A percentile compares a stretch with the other conserved stretches of the same genome.
These are phyloP conservation scores for Fusarium armeniacum DNA, from an alignment of 2,329 filamentous ascomycete species.

Conservation along the genomic window DNA sequence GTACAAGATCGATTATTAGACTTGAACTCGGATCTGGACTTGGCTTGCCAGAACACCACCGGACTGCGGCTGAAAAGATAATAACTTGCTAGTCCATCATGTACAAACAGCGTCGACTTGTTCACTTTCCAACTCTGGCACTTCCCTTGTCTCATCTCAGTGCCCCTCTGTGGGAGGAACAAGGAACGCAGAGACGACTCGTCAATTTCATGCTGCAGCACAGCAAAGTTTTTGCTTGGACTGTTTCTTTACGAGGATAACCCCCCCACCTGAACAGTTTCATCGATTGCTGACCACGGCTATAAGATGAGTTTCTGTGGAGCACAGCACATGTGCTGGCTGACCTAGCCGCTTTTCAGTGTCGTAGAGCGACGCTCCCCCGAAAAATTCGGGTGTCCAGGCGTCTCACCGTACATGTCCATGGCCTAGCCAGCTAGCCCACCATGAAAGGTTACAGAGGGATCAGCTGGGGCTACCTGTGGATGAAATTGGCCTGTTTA, in stretches of 20 bases:
- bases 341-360: slow-evolving; percentile 4
- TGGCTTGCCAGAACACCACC: background rate
- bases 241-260: slow-evolving; percentile 32
- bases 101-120: slow-evolving; percentile 6
- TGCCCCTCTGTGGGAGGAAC: slow-evolving; percentile 20
- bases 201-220: slow-evolving; percentile 18
- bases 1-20: background rate
- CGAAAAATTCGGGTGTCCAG: slow-evolving; percentile 28
- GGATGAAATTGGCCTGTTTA: slow-evolving; percentile 27
- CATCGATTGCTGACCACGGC: slow-evolving; percentile 43
- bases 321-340: slow-evolving; percentile 23
- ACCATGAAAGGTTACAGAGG: slow-evolving; percentile 30
- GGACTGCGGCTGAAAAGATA: background rate
- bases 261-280: slow-evolving; percentile 39
- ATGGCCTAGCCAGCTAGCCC: slow-evolving; percentile 34
- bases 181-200: slow-evolving; percentile 12
- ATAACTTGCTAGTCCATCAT: slow-evolving; percentile 6
- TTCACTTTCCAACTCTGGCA: slow-evolving; percentile 16
- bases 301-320: slow-evolving; percentile 30
- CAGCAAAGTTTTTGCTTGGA: slow-evolving; percentile 21
- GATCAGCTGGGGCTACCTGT: slow-evolving; percentile 37
- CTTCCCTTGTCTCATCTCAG: slow-evolving; percentile 30
- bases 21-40: background rate
- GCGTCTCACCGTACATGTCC: slow-evolving; percentile 27
- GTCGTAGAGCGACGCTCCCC: slow-evolving; percentile 24